A percentile compares a stretch with the other conserved stretches of the same genome.
Conservation (phyloP, 2,329 filamentous ascomycete genomes). For the Colletotrichum sansevieriae region DNA sequence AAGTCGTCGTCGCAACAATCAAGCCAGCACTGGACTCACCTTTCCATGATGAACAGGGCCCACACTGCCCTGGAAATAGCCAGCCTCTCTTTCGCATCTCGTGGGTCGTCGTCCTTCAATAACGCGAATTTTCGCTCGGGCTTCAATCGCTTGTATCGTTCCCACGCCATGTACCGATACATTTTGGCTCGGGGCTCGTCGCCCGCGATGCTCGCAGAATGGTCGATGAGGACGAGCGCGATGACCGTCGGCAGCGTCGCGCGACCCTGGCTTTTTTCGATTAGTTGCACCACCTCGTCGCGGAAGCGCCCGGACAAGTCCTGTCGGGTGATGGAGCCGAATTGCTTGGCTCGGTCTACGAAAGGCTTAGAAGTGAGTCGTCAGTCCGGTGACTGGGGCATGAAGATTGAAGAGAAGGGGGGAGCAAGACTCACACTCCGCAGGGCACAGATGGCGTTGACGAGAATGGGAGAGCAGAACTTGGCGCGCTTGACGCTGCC, state of each 20-base stretch:
- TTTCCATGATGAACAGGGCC: conserved; percentile 38
- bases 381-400: neutral
- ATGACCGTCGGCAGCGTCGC: conserved; percentile 33
- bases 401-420: neutral
- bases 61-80: conserved; percentile 28
- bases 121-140: conserved; percentile 25
- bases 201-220: conserved; percentile 30
- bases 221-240: conserved; percentile 31
- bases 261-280: conserved; percentile 37
- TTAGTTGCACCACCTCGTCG: conserved; percentile 35
- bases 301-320: conserved; percentile 23
- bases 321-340: conserved; percentile 28
- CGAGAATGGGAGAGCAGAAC: conserved; percentile 50
- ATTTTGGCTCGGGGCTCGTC: conserved; percentile 35
- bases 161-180: conserved; percentile 40
- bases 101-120: conserved; percentile 12
- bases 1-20: too few relatives aligned
- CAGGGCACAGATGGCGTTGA: conserved; percentile 50
- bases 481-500: conserved; percentile 41
- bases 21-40: conserved; percentile 3
- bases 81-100: conserved; percentile 17
- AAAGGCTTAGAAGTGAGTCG: conserved; percentile 25
- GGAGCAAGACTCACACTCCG: conserved; percentile 45
- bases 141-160: conserved; percentile 35
- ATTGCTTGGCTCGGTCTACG: conserved; percentile 33